phyloP scores from a whole-genome alignment of 2,329 filamentous ascomycete species.

The Microdochium trichocladiopsis region DNA sequence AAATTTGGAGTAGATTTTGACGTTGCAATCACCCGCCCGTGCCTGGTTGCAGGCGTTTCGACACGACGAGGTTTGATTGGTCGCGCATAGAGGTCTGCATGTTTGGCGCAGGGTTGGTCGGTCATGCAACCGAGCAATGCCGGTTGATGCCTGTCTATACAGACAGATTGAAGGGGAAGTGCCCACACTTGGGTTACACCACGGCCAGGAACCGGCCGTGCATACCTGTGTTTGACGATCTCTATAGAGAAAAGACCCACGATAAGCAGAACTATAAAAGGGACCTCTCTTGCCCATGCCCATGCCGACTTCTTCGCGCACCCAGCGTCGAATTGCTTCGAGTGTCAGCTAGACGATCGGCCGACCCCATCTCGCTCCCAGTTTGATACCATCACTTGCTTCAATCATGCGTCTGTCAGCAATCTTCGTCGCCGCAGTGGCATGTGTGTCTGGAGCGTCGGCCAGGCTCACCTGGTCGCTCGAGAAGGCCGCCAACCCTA shows the following conservation, averaged over 20 bases:
- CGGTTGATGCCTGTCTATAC: not conserved
- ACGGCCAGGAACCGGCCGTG: no score
- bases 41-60: not conserved
- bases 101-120: not conserved
- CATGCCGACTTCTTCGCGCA: no score
- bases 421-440: slow-evolving; percentile 16
- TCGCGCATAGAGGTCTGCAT: not conserved
- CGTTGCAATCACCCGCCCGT: not conserved
- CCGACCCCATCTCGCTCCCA: no score
- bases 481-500: slow-evolving; percentile 28
- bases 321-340: no score
- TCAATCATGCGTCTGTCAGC: slow-evolving; percentile 28
- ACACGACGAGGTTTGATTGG: not conserved
- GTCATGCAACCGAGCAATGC: not conserved
- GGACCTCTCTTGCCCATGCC: no score
- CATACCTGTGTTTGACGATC: no score
- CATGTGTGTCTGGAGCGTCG: slow-evolving; percentile 23
- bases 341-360: no score
- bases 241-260: no score
- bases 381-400: no score
- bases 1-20: not conserved
- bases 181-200: no score
- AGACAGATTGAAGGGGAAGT: no score
- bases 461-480: slow-evolving; percentile 31
- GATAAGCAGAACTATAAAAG: no score